A percentile compares a stretch with the other conserved stretches of the same genome.
These are phyloP conservation scores for Claviceps sp. DNA, from an alignment of 2,329 filamentous ascomycete species.

Conservation along the genomic window DNA sequence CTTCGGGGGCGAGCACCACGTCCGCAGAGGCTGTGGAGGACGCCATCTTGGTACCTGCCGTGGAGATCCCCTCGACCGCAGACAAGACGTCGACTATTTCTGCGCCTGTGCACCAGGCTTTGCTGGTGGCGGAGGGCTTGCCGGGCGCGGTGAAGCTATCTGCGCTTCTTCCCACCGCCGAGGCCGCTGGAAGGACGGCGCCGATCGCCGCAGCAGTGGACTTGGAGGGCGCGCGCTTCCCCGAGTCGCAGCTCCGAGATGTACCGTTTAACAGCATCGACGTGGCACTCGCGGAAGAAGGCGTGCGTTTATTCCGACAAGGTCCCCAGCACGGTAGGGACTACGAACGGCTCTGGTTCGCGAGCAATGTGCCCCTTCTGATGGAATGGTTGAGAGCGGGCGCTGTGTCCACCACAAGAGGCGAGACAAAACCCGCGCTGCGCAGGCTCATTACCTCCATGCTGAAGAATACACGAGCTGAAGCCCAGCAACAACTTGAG, in stretches of 20 bases:
- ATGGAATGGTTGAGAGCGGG: constrained; percentile 50
- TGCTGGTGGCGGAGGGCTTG: constrained; percentile 63
- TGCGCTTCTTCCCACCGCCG: constrained; percentile 26
- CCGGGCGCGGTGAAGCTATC: constrained; percentile 47
- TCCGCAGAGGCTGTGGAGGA: constrained; percentile 39
- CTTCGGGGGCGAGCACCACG: constrained; percentile 20
- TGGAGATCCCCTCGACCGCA: constrained; percentile 55
- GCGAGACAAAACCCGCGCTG: constrained; percentile 50
- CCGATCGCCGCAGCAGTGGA: constrained; percentile 45
- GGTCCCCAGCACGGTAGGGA: constrained; percentile 55
- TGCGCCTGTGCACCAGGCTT: constrained; percentile 71
- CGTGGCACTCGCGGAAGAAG: constrained; percentile 44
- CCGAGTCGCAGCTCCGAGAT: constrained; percentile 17
- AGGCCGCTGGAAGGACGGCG: constrained; percentile 16
- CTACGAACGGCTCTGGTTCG: constrained; percentile 63
- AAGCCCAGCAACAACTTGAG: constrained; percentile 37
- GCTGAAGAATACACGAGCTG: constrained; percentile 37
- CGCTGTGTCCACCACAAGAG: constrained; percentile 25
- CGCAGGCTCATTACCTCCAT: constrained; percentile 54
- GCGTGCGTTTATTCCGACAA: constrained; percentile 53
- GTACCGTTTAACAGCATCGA: constrained; percentile 47
- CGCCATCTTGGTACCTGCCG: constrained; percentile 58
- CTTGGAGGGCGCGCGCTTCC: constrained; percentile 33
- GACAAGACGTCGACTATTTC: constrained; percentile 53
- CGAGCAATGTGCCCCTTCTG: constrained; percentile 54